Evolutionary conservation across 345 rosid genomes (phyloP).

Genomic region (Cochlearia excelsa): DNA sequence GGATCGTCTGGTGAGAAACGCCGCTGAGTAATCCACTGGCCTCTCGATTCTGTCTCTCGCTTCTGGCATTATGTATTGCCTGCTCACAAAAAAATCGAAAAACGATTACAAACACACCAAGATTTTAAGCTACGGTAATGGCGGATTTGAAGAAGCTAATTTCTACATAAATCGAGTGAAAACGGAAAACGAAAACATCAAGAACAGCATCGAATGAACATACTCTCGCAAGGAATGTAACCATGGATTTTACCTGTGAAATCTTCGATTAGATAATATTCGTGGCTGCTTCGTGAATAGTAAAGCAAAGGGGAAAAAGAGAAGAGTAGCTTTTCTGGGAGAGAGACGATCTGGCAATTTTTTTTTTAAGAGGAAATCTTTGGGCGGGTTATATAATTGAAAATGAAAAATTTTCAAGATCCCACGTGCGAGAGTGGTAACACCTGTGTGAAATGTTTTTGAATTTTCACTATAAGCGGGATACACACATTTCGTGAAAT

Average conservation of each 20-base stretch:
- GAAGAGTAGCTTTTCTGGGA: conserved; percentile 22
- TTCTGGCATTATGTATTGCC: conserved; percentile 47
- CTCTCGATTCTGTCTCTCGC: conserved; percentile 68
- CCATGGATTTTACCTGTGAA: conserved; percentile 19
- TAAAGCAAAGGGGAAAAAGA: conserved; percentile 24
- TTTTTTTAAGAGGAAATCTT: conserved; percentile 3
- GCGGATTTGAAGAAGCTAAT: background rate
- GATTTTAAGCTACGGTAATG: no score
- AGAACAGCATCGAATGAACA: background rate
- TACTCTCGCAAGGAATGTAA: background rate
- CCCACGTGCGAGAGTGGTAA: conserved; percentile 27
- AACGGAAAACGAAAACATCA: background rate
- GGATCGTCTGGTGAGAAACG: conserved; percentile 46
- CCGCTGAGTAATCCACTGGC: conserved; percentile 48
- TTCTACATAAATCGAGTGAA: background rate
- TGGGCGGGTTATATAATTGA: conserved; percentile 38
- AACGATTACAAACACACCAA: no score
- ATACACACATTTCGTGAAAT: conserved; percentile 12
- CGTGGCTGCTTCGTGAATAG: conserved; percentile 21
- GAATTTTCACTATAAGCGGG: conserved; percentile 35
- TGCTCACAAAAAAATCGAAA: no score
- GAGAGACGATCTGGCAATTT: conserved; percentile 36
- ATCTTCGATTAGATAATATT: conserved; percentile 8
- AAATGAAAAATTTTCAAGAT: conserved; percentile 31
- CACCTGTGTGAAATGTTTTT: conserved; percentile 19